Percentiles rank a stretch among this genome's conserved stretches.
Conservation (phyloP, 164 flowering plant species). For the Magnolia changhungtana region DNA sequence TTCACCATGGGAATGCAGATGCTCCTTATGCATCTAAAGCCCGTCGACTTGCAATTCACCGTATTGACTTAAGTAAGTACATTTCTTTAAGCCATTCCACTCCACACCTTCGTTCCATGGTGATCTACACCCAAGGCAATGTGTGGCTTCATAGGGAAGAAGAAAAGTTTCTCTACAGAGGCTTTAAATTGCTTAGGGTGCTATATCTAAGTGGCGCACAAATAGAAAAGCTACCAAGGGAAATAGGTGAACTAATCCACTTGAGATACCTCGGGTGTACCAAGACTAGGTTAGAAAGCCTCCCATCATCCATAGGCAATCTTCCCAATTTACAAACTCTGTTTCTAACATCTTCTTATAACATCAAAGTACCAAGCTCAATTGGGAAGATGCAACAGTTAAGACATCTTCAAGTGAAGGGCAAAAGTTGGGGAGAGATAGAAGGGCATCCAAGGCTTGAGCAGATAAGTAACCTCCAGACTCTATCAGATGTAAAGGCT, state of each 20-base stretch:
- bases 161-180: not conserved
- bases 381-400: slow-evolving; percentile 22
- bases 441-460: not conserved
- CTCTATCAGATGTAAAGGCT: slow-evolving; percentile 5
- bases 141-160: not conserved
- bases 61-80: slow-evolving; percentile 32
- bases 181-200: slow-evolving; percentile 8
- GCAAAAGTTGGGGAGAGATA: not conserved
- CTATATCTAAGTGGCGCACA: not conserved
- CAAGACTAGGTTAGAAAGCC: not conserved
- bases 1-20: not conserved
- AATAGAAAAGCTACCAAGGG: slow-evolving; percentile 1
- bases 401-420: slow-evolving; percentile 8
- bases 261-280: slow-evolving; percentile 20
- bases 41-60: not conserved
- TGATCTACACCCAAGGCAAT: not conserved
- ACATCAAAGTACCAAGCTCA: not conserved
- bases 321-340: slow-evolving; percentile 20
- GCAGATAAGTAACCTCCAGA: slow-evolving; percentile 15
- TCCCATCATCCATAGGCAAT: slow-evolving; percentile 24
- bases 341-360: not conserved
- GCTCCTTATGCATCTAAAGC: slow-evolving; percentile 13
- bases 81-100: not conserved
- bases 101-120: not conserved
- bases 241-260: slow-evolving; percentile 16